These are phyloP conservation scores for Actinomortierella wolfii DNA, from an alignment of 371 early-diverging fungal species.

Conservation along the genomic window DNA sequence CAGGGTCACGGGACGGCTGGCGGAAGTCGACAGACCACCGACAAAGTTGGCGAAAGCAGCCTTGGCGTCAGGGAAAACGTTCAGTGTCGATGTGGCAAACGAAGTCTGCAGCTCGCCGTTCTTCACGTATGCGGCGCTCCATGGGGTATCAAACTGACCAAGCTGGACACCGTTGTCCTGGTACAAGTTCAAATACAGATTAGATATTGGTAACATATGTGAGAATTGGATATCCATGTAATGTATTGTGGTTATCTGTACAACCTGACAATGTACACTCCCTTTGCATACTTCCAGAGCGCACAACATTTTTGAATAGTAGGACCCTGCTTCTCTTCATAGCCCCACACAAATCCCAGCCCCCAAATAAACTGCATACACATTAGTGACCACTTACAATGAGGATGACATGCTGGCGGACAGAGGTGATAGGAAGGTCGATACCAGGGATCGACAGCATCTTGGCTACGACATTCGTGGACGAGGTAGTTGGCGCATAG, in stretches of 20 bases:
- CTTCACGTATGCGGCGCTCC: conserved; percentile 18
- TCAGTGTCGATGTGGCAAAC: conserved; percentile 22
- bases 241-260: no score
- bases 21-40: conserved; percentile 13
- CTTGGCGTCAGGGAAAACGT: conserved; percentile 23
- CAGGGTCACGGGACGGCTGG: conserved; percentile 19
- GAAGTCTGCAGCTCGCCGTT: conserved; percentile 22
- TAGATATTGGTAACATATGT: no score
- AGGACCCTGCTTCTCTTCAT: no score
- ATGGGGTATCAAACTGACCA: conserved; percentile 32
- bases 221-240: no score
- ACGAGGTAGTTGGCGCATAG: conserved; percentile 28
- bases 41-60: conserved; percentile 27
- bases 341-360: no score
- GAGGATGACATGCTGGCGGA: conserved; percentile 30
- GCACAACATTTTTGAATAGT: no score
- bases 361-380: no score
- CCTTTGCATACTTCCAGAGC: no score
- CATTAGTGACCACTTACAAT: conserved; percentile 19
- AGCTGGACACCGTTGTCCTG: conserved; percentile 31
- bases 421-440: conserved; percentile 21
- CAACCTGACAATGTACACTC: no score
- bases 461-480: conserved; percentile 27
- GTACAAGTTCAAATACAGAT: not conserved
- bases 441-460: conserved; percentile 43